Percentiles rank a stretch among this genome's conserved stretches.
phyloP scores from a whole-genome alignment of 2,329 filamentous ascomycete species.

The Aspergillus phoenicis region DNA sequence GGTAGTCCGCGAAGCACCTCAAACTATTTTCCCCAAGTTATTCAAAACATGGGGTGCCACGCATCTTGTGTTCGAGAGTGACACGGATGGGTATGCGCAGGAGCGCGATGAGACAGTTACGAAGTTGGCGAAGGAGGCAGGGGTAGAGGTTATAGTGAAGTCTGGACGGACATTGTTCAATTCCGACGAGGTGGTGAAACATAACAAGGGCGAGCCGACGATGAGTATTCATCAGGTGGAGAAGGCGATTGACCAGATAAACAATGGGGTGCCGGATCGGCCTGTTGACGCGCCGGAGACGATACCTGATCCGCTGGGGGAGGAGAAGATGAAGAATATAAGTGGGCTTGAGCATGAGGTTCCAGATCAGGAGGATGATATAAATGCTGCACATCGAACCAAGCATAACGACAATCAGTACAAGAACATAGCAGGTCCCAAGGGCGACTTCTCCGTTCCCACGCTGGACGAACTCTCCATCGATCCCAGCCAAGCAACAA shows the following conservation, averaged over 20 bases:
- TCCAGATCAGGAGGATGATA: slow-evolving; percentile 57
- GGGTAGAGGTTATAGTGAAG: slow-evolving; percentile 67
- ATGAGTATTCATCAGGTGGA: slow-evolving; percentile 73
- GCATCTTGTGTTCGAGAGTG: slow-evolving; percentile 77
- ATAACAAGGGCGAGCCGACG: slow-evolving; percentile 69
- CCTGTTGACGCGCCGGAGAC: slow-evolving; percentile 62
- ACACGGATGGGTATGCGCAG: slow-evolving; percentile 72
- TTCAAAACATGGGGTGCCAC: slow-evolving; percentile 74
- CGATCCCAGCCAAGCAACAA: slow-evolving; percentile 57
- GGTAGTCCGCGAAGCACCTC: slow-evolving; percentile 71
- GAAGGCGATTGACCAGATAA: slow-evolving; percentile 62
- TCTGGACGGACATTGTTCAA: slow-evolving; percentile 73
- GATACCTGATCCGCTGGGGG: slow-evolving; percentile 60
- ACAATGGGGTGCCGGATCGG: slow-evolving; percentile 57
- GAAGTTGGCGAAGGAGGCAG: slow-evolving; percentile 63
- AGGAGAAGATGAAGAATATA: slow-evolving; percentile 52
- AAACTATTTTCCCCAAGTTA: slow-evolving; percentile 70
- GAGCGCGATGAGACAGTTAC: slow-evolving; percentile 64
- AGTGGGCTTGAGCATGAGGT: slow-evolving; percentile 47
- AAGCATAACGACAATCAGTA: slow-evolving; percentile 60
- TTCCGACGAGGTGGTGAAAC: slow-evolving; percentile 67
- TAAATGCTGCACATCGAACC: slow-evolving; percentile 61
- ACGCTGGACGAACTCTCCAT: slow-evolving; percentile 72
- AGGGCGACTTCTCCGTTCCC: slow-evolving; percentile 69
- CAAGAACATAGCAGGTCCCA: slow-evolving; percentile 64